phyloP scores from a whole-genome alignment of 2,329 filamentous ascomycete species.

The Phaeomoniella chlamydospora region DNA sequence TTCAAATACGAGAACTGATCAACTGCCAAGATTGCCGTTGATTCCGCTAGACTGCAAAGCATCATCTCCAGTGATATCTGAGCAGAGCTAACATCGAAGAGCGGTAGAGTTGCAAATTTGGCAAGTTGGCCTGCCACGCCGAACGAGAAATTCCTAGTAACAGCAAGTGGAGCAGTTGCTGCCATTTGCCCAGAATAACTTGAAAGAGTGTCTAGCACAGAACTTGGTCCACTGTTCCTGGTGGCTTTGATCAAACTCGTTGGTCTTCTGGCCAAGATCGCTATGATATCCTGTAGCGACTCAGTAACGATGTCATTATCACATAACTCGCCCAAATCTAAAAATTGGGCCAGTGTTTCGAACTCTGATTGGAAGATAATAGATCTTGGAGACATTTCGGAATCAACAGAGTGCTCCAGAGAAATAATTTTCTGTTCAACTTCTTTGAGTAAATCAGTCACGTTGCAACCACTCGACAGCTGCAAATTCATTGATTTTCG shows the following conservation, averaged over 20 bases:
- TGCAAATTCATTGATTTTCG: background rate
- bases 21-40: background rate
- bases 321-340: constrained; percentile 17
- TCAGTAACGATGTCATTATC: constrained; percentile 2
- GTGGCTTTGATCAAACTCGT: background rate
- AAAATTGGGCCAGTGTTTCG: constrained; percentile 30
- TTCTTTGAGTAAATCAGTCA: background rate
- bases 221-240: background rate
- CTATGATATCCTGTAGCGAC: background rate
- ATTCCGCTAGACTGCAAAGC: background rate
- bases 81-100: background rate
- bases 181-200: background rate
- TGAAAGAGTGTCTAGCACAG: background rate
- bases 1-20: background rate
- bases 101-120: background rate
- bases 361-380: constrained; percentile 25
- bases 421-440: background rate
- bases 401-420: background rate
- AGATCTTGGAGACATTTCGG: background rate
- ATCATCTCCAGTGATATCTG: background rate
- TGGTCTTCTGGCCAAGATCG: background rate
- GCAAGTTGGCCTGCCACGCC: background rate
- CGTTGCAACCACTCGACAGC: background rate
- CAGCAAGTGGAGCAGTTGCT: background rate
- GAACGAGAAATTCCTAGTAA: background rate